A percentile compares a stretch with the other conserved stretches of the same genome.
phyloP scores from a whole-genome alignment of 495 filamentous ascomycete species.

The Penicillium verhagenii region DNA sequence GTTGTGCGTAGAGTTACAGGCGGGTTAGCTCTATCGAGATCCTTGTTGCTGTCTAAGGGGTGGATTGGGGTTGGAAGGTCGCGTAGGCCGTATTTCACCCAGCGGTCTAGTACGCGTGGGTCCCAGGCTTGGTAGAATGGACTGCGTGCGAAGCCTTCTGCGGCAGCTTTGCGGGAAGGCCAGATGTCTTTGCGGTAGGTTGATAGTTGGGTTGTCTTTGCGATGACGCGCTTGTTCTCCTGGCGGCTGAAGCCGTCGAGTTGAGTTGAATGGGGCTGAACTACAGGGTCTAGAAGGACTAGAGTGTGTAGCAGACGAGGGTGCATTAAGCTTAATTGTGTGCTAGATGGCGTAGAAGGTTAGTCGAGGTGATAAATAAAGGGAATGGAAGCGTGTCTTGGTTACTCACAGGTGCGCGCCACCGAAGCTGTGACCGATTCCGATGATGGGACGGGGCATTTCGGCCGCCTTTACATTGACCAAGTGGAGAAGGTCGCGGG shows the following conservation, averaged over 20 bases:
- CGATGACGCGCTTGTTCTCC: conserved; percentile 26
- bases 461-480: conserved; percentile 78
- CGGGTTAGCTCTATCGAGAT: conserved; percentile 24
- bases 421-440: conserved; percentile 89
- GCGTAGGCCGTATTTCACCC: conserved; percentile 64
- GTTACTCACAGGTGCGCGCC: conserved; percentile 58
- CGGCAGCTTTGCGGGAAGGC: conserved; percentile 62
- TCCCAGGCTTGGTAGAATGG: conserved; percentile 78
- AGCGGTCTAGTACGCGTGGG: conserved; percentile 63
- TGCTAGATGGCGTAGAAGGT: conserved; percentile 23
- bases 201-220: conserved; percentile 51
- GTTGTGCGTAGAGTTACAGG: conserved; percentile 59
- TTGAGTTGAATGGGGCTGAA: conserved; percentile 54
- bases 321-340: conserved; percentile 66
- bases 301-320: conserved; percentile 77
- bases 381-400: not conserved
- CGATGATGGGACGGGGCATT: conserved; percentile 87
- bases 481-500: conserved; percentile 83
- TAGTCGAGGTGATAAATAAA: no score
- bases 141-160: conserved; percentile 54
- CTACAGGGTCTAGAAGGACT: conserved; percentile 78
- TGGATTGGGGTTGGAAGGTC: conserved; percentile 59
- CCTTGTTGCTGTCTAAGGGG: conserved; percentile 34
- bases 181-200: conserved; percentile 69
- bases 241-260: conserved; percentile 27